phyloP scores from a whole-genome alignment of 257 asterid genomes.

The Scutellaria minor region DNA sequence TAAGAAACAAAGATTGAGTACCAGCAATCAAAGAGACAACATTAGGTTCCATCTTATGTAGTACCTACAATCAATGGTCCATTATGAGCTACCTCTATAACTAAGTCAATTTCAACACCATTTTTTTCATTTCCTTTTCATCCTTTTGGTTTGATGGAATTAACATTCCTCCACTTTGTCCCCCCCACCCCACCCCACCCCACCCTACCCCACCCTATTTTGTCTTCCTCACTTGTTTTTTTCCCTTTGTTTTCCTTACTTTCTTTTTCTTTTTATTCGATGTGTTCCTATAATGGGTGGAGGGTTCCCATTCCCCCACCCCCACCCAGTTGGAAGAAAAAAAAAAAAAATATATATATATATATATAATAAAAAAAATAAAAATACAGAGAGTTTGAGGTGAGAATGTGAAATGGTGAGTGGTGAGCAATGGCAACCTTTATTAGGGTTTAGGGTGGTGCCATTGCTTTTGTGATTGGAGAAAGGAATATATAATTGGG shows the following conservation, averaged over 20 bases:
- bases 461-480: constrained; percentile 55
- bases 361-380: not conserved
- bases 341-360: not conserved
- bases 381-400: too few relatives aligned
- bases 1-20: constrained; percentile 40
- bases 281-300: constrained; percentile 43
- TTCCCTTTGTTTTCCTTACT: constrained; percentile 20
- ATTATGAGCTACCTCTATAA: constrained; percentile 45
- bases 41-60: constrained; percentile 37
- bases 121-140: constrained; percentile 20
- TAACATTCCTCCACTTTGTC: constrained; percentile 90
- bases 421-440: too few relatives aligned
- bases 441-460: constrained; percentile 39
- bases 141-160: constrained; percentile 57
- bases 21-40: constrained; percentile 48
- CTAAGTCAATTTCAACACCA: constrained; percentile 53
- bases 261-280: constrained; percentile 14
- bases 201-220: constrained; percentile 32
- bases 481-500: constrained; percentile 41
- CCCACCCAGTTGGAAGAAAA: not conserved
- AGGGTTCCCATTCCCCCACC: constrained; percentile 50
- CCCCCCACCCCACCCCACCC: constrained; percentile 62
- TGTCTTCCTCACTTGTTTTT: constrained; percentile 19
- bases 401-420: too few relatives aligned
- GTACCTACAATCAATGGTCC: constrained; percentile 54